These are phyloP conservation scores for Gracilaria caudata DNA, from an alignment of 23 red algal genomes.

Conservation along the genomic window DNA sequence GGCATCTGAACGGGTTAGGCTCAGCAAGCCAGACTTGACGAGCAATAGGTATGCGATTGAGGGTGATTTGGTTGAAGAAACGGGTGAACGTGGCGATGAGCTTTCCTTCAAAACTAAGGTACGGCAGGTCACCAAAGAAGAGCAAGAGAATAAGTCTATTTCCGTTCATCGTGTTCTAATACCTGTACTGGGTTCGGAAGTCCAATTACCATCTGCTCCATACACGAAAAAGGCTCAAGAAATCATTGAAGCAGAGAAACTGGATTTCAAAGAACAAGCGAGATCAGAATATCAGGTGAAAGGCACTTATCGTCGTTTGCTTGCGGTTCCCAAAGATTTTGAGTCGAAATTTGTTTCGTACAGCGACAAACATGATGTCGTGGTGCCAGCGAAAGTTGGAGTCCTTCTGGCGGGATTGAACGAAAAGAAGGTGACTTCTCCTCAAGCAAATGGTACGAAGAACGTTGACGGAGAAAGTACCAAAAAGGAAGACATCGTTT, in stretches of 20 bases:
- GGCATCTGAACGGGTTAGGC: conserved; percentile 78
- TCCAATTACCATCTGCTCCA: conserved; percentile 13
- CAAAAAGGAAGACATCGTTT: background rate
- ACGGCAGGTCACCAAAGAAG: conserved; percentile 62
- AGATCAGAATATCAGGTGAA: conserved; percentile 54
- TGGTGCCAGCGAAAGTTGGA: conserved; percentile 26
- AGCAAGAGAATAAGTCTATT: conserved; percentile 51
- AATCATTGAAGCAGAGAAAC: conserved; percentile 61
- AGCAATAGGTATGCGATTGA: conserved; percentile 43
- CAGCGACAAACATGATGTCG: conserved; percentile 19
- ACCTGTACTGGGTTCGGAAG: conserved; percentile 79
- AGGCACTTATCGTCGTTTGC: conserved; percentile 78
- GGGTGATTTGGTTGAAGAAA: conserved; percentile 41
- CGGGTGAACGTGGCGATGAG: conserved; percentile 14
- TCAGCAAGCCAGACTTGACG: background rate
- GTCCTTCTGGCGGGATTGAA: conserved; percentile 4
- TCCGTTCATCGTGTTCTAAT: conserved; percentile 71
- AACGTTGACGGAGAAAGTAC: background rate
- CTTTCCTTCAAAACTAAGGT: conserved; percentile 51
- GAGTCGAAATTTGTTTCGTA: conserved; percentile 63
- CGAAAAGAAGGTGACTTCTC: background rate
- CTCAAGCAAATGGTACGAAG: background rate
- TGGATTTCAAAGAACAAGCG: conserved; percentile 51
- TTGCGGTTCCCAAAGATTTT: conserved; percentile 66
- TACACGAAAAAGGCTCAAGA: conserved; percentile 13